Evolutionary conservation across 495 filamentous ascomycete species (phyloP).

Genomic region (Penicillium cosmopolitanum): DNA sequence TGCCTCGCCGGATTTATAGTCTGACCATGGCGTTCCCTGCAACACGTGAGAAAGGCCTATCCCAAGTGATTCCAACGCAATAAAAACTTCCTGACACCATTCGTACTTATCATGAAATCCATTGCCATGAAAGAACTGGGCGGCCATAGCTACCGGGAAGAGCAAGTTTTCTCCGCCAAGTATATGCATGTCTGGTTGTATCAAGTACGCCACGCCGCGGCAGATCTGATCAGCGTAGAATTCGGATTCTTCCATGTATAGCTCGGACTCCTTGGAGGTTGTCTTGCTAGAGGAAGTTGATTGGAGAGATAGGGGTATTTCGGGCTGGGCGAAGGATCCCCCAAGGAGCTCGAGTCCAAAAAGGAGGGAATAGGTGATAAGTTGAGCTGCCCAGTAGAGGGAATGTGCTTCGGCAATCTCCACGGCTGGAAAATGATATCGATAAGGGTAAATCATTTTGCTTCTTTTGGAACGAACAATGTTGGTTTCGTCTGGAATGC

Average conservation of each 20-base stretch:
- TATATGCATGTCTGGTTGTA: constrained; percentile 27
- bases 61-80: constrained; percentile 14
- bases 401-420: constrained; percentile 19
- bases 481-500: constrained; percentile 8
- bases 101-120: constrained; percentile 18
- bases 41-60: constrained; percentile 15
- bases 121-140: constrained; percentile 21
- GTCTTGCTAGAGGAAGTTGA: background rate
- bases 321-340: constrained; percentile 1
- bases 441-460: constrained; percentile 6
- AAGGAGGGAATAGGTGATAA: constrained; percentile 17
- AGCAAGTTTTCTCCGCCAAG: constrained; percentile 22
- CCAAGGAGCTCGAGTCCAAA: constrained; percentile 8
- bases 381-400: constrained; percentile 17
- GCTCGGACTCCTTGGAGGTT: background rate
- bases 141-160: constrained; percentile 19
- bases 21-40: constrained; percentile 23
- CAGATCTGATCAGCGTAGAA: constrained; percentile 20
- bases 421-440: constrained; percentile 13
- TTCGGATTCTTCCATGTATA: constrained; percentile 2
- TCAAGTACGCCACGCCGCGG: constrained; percentile 21
- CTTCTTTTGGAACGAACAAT: background rate
- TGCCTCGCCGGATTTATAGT: constrained; percentile 10
- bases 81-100: constrained; percentile 23
- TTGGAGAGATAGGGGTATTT: background rate